These are phyloP conservation scores for Annulohypoxylon stygium DNA, from an alignment of 495 filamentous ascomycete genomes.

Conservation along the genomic window DNA sequence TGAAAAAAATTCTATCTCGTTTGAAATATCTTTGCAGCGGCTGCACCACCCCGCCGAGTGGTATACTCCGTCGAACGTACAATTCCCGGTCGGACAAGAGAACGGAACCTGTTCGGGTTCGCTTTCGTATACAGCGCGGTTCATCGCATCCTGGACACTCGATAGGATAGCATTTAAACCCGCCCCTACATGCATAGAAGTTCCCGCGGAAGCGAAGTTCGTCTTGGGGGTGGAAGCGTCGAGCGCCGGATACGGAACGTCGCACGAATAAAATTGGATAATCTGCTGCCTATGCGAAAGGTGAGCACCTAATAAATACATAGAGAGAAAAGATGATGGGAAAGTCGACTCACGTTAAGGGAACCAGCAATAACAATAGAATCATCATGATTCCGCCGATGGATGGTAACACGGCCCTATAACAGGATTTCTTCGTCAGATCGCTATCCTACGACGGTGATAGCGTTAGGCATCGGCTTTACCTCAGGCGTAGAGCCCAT, in stretches of 20 bases:
- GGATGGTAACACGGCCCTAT: constrained; percentile 29
- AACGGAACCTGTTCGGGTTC: constrained; percentile 14
- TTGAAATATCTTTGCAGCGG: constrained; percentile 36
- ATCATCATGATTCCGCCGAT: constrained; percentile 40
- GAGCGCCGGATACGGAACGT: constrained; percentile 6
- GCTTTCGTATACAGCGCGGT: constrained; percentile 32
- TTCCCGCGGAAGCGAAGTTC: constrained; percentile 21
- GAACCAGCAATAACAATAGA: constrained; percentile 40
- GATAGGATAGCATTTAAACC: constrained; percentile 11
- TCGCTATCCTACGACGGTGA: background rate
- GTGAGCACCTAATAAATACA: background rate
- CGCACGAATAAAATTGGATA: constrained; percentile 37
- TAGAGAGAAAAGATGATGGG: background rate
- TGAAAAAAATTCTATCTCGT: constrained; percentile 21
- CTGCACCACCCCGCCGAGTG: constrained; percentile 37
- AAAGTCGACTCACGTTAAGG: constrained; percentile 30
- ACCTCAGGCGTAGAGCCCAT: constrained; percentile 32
- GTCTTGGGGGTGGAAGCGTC: constrained; percentile 33
- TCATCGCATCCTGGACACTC: constrained; percentile 20
- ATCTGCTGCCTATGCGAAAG: constrained; percentile 32
- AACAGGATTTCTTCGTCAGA: background rate
- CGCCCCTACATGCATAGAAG: background rate
- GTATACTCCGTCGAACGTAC: constrained; percentile 36
- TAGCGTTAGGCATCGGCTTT: background rate
- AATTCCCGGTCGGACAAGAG: constrained; percentile 40